phyloP scores from a whole-genome alignment of 129 eudicot species.

The Flaveria bidentis region DNA sequence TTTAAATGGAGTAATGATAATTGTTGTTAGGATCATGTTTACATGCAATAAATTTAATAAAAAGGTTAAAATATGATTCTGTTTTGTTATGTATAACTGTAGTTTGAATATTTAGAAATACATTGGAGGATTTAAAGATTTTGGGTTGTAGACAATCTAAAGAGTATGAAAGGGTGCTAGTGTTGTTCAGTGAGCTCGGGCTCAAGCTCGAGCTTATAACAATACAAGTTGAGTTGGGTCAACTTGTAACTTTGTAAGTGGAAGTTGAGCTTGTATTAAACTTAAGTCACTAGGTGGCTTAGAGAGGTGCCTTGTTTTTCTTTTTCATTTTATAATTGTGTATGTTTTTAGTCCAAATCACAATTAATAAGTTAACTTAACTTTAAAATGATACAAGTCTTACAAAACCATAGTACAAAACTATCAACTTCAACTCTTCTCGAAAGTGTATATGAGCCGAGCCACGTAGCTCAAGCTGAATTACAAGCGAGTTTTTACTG shows the following conservation, averaged over 20 bases:
- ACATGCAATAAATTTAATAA: not conserved
- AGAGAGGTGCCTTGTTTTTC: not conserved
- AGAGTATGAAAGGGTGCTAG: too few relatives aligned
- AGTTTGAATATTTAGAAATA: too few relatives aligned
- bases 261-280: not conserved
- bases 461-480: too few relatives aligned
- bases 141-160: too few relatives aligned
- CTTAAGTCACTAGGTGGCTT: not conserved
- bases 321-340: too few relatives aligned
- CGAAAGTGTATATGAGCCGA: too few relatives aligned
- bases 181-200: not conserved
- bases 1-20: not conserved
- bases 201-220: not conserved
- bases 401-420: too few relatives aligned
- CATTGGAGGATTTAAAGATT: too few relatives aligned
- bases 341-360: not conserved
- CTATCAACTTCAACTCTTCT: too few relatives aligned
- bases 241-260: not conserved
- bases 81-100: not conserved
- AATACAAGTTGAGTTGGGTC: not conserved
- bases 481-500: too few relatives aligned
- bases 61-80: not conserved
- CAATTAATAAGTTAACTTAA: too few relatives aligned
- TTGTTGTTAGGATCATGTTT: not conserved
- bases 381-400: too few relatives aligned